Percentiles rank a stretch among this genome's conserved stretches.
Conservation (phyloP, 176 grass and related monocot genomes). For the Carex myosuroides region DNA sequence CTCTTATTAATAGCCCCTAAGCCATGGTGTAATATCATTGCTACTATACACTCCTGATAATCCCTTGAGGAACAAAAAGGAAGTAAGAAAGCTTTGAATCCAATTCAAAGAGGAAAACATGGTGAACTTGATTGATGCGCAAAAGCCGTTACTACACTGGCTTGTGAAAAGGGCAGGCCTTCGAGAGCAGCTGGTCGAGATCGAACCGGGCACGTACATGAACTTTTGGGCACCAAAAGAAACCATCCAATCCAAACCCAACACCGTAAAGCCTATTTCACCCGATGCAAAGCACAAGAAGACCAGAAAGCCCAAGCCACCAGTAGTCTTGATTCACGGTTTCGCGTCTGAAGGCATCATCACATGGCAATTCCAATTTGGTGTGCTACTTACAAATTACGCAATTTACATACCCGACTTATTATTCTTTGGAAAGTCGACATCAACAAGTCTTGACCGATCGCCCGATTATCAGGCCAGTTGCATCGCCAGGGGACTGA, state of each 20-base stretch:
- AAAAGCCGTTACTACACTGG: conserved; percentile 61
- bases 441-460: conserved; percentile 37
- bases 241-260: conserved; percentile 37
- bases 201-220: conserved; percentile 79
- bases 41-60: background rate
- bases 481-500: conserved; percentile 55
- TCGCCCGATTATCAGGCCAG: conserved; percentile 75
- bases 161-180: conserved; percentile 67
- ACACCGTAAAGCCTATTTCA: conserved; percentile 23
- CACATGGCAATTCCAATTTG: conserved; percentile 97
- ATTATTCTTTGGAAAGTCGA: conserved; percentile 68
- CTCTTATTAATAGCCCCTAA: background rate
- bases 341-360: conserved; percentile 80
- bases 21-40: conserved; percentile 25
- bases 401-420: conserved; percentile 91
- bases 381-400: conserved; percentile 61
- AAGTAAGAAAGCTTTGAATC: background rate
- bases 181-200: conserved; percentile 47
- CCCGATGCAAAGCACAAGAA: background rate
- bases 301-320: conserved; percentile 36
- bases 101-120: conserved; percentile 20
- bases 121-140: conserved; percentile 83
- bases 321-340: conserved; percentile 76
- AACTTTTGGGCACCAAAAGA: conserved; percentile 85
- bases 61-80: background rate